Evolutionary conservation across 2,329 filamentous ascomycete genomes (phyloP).

Genomic region (Colletotrichum liaoningense): DNA sequence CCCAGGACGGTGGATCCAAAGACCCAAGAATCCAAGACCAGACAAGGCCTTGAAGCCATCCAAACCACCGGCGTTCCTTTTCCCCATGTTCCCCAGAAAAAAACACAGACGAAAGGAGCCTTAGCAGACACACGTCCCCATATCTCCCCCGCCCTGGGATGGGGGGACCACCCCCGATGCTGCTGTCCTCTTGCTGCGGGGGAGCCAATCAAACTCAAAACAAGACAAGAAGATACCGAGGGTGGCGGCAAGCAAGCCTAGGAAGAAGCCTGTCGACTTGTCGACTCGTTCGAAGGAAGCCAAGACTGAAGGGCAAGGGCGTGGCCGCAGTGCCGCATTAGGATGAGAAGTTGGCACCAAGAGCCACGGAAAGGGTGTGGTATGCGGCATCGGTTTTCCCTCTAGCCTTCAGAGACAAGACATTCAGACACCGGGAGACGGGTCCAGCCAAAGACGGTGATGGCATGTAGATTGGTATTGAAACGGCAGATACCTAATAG

Average conservation of each 20-base stretch:
- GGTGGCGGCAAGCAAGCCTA: conserved; percentile 21
- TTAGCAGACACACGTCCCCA: conserved; percentile 7
- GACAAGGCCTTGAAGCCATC: conserved; percentile 16
- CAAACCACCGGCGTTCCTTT: conserved; percentile 8
- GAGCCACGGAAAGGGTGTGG: not conserved
- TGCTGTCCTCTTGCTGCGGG: conserved; percentile 23
- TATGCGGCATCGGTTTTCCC: not conserved
- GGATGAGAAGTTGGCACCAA: not conserved
- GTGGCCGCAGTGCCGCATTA: conserved; percentile 15
- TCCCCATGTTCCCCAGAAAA: conserved; percentile 24
- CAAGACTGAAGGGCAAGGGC: not conserved
- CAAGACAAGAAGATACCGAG: conserved; percentile 30
- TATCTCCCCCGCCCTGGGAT: conserved; percentile 2
- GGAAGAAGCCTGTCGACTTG: not conserved
- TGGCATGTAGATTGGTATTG: not conserved
- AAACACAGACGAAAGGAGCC: conserved; percentile 1
- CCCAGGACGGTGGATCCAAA: not conserved
- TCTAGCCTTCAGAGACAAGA: conserved; percentile 10
- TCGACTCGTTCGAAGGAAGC: not conserved
- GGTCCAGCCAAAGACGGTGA: not conserved
- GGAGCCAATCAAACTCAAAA: conserved; percentile 30
- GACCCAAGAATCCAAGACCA: not conserved
- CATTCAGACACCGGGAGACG: not conserved
- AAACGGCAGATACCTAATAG: not conserved
- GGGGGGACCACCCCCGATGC: conserved; percentile 18